Base-by-base conservation (phyloP, 2,329 filamentous ascomycete species). In the Coniella lustricola region DNA sequence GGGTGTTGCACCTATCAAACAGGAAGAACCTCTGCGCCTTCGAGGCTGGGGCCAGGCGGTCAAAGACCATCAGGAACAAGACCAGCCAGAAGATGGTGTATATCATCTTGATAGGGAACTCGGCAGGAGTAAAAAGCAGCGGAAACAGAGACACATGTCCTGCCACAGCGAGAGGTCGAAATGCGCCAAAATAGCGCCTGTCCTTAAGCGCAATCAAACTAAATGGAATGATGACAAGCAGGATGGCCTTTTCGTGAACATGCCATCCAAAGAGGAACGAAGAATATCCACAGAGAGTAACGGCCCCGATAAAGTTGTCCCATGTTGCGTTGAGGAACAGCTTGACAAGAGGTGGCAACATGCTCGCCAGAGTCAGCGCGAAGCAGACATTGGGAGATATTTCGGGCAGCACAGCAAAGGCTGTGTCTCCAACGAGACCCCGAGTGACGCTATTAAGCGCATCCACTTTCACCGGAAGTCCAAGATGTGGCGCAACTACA, bases 201-300 rank as follows among this genome's bases (percentile, higher is more conserved):
- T 97, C 90, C 63, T 85, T 86, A 44, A 97, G 79, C 0, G 91
- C 90, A 52, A 97, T 84, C 53, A 98, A 77, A 57, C 87, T 94
- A 72, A 97, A 97, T 0, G 93, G 93, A 42, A 97, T 87, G 56
- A 98, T 90, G 61, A 97, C 85, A 17, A 97, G 79, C 18, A 98
- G 77, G 49, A 98, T 87, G 1, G 93, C 93, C 67, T 98, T 98
- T 64, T 98, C 93, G 60, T 98, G 93, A 8, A 98, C 93, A 62
- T 98, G 93, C 90, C 91, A 98, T 49, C 93, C 91, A 59, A 97
- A 97, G 9, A 98, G 76, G 69, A 98, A 98, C 0, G 91, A 96
- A 0, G 91, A 87, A 62, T 96, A 98, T 50, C 88, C 93, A 61
- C 93, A 97, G 14, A 97, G 80, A 0, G 91, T 96, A 38, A 95